Evolutionary conservation across 2,329 filamentous ascomycete species (phyloP), one percentile per base, ranked within the genome.

Genomic region (Aspergillus intermedius): DNA sequence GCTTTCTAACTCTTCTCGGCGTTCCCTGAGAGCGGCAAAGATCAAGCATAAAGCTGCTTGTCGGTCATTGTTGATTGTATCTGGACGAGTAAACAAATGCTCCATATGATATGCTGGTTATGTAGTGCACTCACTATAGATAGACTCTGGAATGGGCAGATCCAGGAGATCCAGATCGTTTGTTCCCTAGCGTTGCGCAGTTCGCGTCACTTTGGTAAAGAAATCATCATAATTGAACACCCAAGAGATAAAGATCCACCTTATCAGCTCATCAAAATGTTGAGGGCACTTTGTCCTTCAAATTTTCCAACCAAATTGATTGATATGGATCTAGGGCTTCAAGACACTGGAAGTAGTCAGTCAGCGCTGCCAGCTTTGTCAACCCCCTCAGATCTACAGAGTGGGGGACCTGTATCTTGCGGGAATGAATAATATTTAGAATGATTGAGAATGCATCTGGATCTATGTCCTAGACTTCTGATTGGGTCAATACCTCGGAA

Each of bases 271-370:
- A 15, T 12, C 13, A 35, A 2, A 21, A 35, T 13, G 8, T 9
- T 10, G 9, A 13, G 4, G 28, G 44, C 1, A 45, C 17, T n/a
- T n/a, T n/a, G 5, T 13, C 13, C 19, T 37, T 25, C 30, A 45
- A 13, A 3, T 9, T 4, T 12, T 25, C 37, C 2, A 46, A 35
- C 44, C 44, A 37, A 19, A 15, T 15, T 8, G 3, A 10, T 15
- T 22, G 17, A 39, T 32, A 15, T 21, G 23, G 35, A 13, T 39
- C 25, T 17, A 50, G 10, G 9, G 34, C 23, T 32, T 50, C 49
- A 6, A 22, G 45, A 21, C 45, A 50, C 22, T 47, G 22, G 13
- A 47, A 47, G 22, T 45, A 50, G 21, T 50, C 49, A 9, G 45
- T 44, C 19, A 35, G 17, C 3, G 42, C 15, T 1, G 45, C 35